phyloP scores from a whole-genome alignment of 805 yeast species.

The Candida jianshihensis region DNA sequence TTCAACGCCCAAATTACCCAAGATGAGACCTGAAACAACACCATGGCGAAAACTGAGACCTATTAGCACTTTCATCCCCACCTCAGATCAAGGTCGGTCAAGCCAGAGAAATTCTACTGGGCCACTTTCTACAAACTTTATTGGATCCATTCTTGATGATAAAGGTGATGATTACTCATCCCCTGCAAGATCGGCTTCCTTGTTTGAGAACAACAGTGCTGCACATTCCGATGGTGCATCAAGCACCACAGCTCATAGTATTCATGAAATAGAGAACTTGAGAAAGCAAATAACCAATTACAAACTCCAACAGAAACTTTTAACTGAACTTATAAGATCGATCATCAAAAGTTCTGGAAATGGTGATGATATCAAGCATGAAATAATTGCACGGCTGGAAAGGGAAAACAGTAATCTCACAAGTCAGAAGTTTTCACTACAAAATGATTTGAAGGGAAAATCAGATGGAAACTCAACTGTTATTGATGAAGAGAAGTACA shows the following conservation, averaged over 20 bases:
- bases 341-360: conserved; percentile 14
- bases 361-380: conserved; percentile 15
- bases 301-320: conserved; percentile 27
- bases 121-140: conserved; percentile 11
- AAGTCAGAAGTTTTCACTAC: conserved; percentile 13
- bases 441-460: conserved; percentile 11
- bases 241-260: conserved; percentile 8
- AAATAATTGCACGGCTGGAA: conserved; percentile 16
- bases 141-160: conserved; percentile 18
- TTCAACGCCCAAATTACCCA: conserved; percentile 25
- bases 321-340: conserved; percentile 24
- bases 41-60: conserved; percentile 29
- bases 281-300: conserved; percentile 35
- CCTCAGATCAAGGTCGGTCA: neutral
- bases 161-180: conserved; percentile 4
- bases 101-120: neutral
- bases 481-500: conserved; percentile 6
- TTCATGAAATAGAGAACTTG: conserved; percentile 29
- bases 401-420: conserved; percentile 15
- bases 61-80: conserved; percentile 12
- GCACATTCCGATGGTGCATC: conserved; percentile 6
- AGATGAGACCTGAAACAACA: conserved; percentile 27
- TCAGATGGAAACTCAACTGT: neutral
- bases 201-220: conserved; percentile 12
- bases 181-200: conserved; percentile 13